Conservation (phyloP, 1,139 yeast genomes). For the Saccharomyces hybrid region DNA sequence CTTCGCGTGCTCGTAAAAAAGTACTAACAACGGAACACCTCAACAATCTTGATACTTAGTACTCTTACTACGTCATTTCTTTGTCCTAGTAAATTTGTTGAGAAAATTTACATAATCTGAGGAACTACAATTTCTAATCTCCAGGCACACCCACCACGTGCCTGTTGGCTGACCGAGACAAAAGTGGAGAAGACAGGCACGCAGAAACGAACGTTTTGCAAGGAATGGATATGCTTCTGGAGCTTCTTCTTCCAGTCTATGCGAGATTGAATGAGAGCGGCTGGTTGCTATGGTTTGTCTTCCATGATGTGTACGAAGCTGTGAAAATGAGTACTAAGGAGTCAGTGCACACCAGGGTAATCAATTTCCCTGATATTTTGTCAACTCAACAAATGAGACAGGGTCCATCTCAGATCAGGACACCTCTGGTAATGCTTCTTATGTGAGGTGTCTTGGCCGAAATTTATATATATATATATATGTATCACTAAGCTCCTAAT, state of each 20-base stretch:
- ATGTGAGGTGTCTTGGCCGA: background rate
- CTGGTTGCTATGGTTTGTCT: background rate
- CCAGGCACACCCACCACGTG: background rate
- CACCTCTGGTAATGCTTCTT: background rate
- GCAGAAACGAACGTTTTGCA: background rate
- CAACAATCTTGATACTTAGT: background rate
- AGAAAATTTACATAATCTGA: background rate
- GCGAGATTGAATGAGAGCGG: background rate
- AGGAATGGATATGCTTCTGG: background rate
- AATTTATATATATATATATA: background rate
- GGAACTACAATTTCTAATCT: background rate
- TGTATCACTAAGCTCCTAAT: background rate
- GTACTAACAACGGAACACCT: background rate
- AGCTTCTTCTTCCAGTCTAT: background rate
- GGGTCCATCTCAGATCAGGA: background rate
- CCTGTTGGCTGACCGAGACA: background rate
- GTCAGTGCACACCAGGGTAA: background rate
- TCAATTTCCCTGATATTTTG: background rate
- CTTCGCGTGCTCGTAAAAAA: background rate
- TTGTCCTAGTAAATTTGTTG: background rate
- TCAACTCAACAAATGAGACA: background rate
- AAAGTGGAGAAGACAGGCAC: background rate
- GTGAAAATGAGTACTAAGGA: background rate
- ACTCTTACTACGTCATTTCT: background rate
- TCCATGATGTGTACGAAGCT: background rate